A percentile compares a stretch with the other conserved stretches of the same genome.
These are phyloP conservation scores for Colletotrichum lentis DNA, from an alignment of 2,329 filamentous ascomycete genomes.

Conservation along the genomic window DNA sequence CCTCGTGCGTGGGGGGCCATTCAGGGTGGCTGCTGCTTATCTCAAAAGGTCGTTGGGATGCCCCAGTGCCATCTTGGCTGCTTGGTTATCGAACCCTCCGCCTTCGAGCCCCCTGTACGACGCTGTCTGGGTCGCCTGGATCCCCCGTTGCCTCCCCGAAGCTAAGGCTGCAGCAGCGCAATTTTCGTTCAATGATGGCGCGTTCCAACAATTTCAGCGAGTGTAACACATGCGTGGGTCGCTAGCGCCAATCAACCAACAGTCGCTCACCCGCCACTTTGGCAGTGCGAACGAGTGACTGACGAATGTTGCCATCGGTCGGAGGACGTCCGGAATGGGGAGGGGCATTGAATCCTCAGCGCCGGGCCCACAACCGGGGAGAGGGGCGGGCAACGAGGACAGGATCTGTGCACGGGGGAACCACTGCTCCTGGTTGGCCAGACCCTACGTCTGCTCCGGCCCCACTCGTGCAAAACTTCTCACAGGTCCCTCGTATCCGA, in stretches of 20 bases:
- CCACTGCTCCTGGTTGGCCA: slow-evolving; percentile 31
- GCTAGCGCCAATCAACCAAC: not conserved
- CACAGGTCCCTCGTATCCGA: slow-evolving; percentile 31
- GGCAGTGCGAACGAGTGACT: too few relatives aligned
- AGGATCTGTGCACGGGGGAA: not conserved
- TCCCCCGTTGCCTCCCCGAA: slow-evolving; percentile 1
- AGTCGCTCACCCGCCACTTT: not conserved
- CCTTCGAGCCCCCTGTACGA: slow-evolving; percentile 9
- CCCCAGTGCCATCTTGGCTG: not conserved
- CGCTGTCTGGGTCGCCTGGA: slow-evolving; percentile 9
- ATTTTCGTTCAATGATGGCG: slow-evolving; percentile 27
- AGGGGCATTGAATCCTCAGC: not conserved
- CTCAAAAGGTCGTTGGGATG: not conserved
- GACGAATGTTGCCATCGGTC: slow-evolving; percentile 7
- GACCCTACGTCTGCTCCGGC: slow-evolving; percentile 21
- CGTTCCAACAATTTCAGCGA: slow-evolving; percentile 35
- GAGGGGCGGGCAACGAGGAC: slow-evolving; percentile 8
- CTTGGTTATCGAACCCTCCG: not conserved
- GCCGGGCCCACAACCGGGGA: slow-evolving; percentile 25
- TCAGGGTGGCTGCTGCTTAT: slow-evolving; percentile 19
- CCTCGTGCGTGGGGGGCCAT: not conserved
- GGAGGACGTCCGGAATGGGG: slow-evolving; percentile 28
- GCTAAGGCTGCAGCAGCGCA: slow-evolving; percentile 25
- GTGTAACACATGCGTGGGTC: slow-evolving; percentile 26
- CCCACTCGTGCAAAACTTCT: slow-evolving; percentile 33